Evolutionary conservation across 2,329 filamentous ascomycete species (phyloP).

Genomic region (Pseudocercospora cruenta): DNA sequence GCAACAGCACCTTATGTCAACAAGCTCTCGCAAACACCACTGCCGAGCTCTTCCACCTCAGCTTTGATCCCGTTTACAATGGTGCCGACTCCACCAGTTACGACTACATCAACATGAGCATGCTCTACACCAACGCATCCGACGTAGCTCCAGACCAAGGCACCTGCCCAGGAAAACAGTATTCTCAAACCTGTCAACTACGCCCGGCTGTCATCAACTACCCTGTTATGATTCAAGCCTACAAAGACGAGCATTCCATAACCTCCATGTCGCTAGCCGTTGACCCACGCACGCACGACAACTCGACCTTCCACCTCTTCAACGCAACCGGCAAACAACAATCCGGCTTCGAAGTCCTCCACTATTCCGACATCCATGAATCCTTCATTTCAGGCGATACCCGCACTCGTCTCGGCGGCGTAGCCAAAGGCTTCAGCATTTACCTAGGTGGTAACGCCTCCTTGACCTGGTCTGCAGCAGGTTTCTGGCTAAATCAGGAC

Average conservation of each 20-base stretch:
- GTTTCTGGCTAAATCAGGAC: slow-evolving; percentile 16
- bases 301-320: slow-evolving; percentile 19
- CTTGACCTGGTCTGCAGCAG: slow-evolving; percentile 11
- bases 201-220: slow-evolving; percentile 31
- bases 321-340: slow-evolving; percentile 20
- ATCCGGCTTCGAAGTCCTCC: slow-evolving; percentile 17
- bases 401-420: slow-evolving; percentile 20
- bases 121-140: slow-evolving; percentile 16
- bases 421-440: slow-evolving; percentile 19
- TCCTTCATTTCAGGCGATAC: slow-evolving; percentile 9
- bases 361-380: slow-evolving; percentile 23
- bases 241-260: slow-evolving; percentile 17
- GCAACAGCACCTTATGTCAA: slow-evolving; percentile 5
- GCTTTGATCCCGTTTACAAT: slow-evolving; percentile 14
- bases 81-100: not conserved
- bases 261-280: slow-evolving; percentile 18
- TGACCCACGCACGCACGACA: slow-evolving; percentile 11
- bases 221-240: slow-evolving; percentile 23
- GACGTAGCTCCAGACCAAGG: not conserved
- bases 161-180: slow-evolving; percentile 18
- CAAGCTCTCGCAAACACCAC: slow-evolving; percentile 5
- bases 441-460: slow-evolving; percentile 25
- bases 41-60: slow-evolving; percentile 19
- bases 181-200: slow-evolving; percentile 26
- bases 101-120: slow-evolving; percentile 24